Evolutionary conservation across 257 asterid genomes (phyloP).

Genomic region (Solanum okadae): DNA sequence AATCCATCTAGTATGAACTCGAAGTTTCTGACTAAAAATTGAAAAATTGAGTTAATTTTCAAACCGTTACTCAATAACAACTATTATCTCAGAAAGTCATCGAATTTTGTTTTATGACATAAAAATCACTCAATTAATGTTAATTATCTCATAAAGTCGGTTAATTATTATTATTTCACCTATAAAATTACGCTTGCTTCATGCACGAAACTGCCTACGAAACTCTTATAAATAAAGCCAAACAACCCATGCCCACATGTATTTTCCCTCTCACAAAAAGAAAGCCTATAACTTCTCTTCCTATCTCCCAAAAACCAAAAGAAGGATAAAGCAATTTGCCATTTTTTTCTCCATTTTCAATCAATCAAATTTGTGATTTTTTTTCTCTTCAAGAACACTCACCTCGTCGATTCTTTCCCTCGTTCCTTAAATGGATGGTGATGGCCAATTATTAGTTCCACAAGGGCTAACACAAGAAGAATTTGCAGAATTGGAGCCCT

Average conservation of each 20-base stretch:
- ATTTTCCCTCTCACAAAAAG: not conserved
- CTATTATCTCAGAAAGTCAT: not conserved
- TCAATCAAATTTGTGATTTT: not conserved
- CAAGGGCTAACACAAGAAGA: slow-evolving; percentile 51
- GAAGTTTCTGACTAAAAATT: not conserved
- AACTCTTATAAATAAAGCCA: not conserved
- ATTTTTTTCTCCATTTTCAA: not conserved
- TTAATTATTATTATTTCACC: not conserved
- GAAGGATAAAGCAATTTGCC: not conserved
- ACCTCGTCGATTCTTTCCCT: not conserved
- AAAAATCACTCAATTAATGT: not conserved
- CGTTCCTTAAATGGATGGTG: slow-evolving; percentile 13
- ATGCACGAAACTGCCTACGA: not conserved
- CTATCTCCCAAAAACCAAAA: not conserved
- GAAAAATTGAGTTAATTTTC: not conserved
- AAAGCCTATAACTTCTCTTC: not conserved
- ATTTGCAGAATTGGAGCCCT: slow-evolving; percentile 31
- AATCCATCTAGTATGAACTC: not conserved
- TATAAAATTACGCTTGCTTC: not conserved
- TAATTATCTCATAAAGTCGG: not conserved
- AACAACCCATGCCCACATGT: not conserved
- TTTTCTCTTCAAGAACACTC: not conserved
- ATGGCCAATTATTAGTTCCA: slow-evolving; percentile 14
- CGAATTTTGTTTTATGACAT: rapidly evolving
- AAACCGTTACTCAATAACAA: not conserved